Conservation (phyloP, 805 yeast genomes). For the Lipomyces starkeyi region DNA sequence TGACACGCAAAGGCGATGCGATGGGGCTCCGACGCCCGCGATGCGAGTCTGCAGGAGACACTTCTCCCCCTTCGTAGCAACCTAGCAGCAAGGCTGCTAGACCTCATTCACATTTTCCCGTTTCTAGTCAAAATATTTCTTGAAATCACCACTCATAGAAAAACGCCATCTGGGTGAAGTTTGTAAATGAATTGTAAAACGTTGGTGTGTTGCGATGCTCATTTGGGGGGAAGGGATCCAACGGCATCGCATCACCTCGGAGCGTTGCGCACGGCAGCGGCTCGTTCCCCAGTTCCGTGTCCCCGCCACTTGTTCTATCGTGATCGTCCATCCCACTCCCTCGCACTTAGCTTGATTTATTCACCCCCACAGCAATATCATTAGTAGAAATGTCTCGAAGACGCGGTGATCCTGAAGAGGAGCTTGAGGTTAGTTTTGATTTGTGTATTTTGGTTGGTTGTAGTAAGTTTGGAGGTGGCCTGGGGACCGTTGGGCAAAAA, state of each 20-base stretch:
- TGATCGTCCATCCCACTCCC: not conserved
- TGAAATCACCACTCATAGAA: not conserved
- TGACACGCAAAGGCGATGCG: not conserved
- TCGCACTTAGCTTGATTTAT: not conserved
- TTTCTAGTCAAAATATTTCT: too few relatives aligned
- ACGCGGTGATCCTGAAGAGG: constrained; percentile 38
- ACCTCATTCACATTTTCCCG: not conserved
- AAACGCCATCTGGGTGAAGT: not conserved
- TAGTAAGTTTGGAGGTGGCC: not conserved
- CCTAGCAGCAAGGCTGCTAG: not conserved
- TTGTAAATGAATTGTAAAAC: too few relatives aligned
- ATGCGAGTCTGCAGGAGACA: too few relatives aligned
- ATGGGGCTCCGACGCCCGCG: not conserved
- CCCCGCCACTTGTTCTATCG: too few relatives aligned
- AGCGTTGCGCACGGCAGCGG: too few relatives aligned
- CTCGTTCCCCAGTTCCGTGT: too few relatives aligned
- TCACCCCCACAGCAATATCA: not conserved
- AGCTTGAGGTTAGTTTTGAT: constrained; percentile 30
- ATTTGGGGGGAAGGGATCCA: not conserved
- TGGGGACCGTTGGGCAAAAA: not conserved
- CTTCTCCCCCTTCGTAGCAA: not conserved
- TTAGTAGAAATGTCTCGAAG: constrained; percentile 29
- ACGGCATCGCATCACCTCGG: too few relatives aligned
- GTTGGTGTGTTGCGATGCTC: not conserved
- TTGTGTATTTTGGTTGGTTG: not conserved